phyloP scores from a whole-genome alignment of 768 basidiomycete genomes.

The Hericium alpestre region DNA sequence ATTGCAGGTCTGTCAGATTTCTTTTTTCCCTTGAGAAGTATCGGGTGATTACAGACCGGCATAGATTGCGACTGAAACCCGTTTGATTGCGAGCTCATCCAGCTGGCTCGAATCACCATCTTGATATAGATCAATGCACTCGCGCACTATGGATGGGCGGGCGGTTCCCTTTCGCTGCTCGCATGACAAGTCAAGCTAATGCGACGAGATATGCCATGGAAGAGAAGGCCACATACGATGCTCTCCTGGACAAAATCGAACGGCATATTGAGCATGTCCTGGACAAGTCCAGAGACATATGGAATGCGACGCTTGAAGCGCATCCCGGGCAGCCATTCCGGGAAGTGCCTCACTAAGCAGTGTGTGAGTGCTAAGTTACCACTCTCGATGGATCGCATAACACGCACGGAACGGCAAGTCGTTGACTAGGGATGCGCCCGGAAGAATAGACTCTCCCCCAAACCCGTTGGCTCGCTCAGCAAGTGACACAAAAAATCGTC shows the following conservation, averaged over 20 bases:
- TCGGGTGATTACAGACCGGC: background rate
- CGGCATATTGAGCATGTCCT: background rate
- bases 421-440: conserved; percentile 36
- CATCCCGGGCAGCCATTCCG: conserved; percentile 3
- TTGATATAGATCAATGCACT: background rate
- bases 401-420: conserved; percentile 20
- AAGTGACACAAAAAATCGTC: conserved; percentile 33
- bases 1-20: background rate
- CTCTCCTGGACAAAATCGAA: background rate
- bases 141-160: background rate
- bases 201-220: too few relatives aligned
- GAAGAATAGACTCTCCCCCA: conserved; percentile 22
- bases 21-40: too few relatives aligned
- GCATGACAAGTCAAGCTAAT: too few relatives aligned
- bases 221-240: background rate
- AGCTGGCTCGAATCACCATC: background rate
- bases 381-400: background rate
- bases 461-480: conserved; percentile 28
- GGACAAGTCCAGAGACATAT: background rate
- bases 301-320: background rate
- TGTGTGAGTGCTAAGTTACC: too few relatives aligned
- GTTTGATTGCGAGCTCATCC: background rate
- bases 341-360: conserved; percentile 1
- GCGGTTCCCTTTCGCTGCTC: background rate
- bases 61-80: background rate